These are phyloP conservation scores for Trametes villosa DNA, from an alignment of 768 basidiomycete genomes.

Conservation along the genomic window DNA sequence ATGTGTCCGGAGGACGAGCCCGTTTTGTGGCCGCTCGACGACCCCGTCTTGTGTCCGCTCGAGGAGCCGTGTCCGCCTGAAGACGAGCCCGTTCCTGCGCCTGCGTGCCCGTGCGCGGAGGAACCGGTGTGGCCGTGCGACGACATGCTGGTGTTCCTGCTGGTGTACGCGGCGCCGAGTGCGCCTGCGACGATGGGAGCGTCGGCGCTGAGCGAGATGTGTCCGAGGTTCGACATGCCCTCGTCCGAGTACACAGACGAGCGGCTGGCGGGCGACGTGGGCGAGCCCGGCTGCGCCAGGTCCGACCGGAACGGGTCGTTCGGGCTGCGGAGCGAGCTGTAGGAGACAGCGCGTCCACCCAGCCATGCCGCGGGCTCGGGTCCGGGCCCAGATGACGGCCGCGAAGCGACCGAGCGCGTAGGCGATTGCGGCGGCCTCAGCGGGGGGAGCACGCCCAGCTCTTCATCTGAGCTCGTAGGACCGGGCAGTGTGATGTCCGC, in stretches of 20 bases:
- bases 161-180: background rate
- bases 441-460: slow-evolving; percentile 3
- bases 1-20: slow-evolving; percentile 14
- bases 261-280: slow-evolving; percentile 4
- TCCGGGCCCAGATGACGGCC: slow-evolving; percentile 1
- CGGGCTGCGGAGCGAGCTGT: slow-evolving; percentile 6
- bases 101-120: slow-evolving; percentile 23
- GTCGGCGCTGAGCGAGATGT: background rate
- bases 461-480: background rate
- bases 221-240: background rate
- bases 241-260: slow-evolving; percentile 23
- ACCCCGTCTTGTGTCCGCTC: slow-evolving; percentile 16
- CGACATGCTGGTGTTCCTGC: slow-evolving; percentile 16
- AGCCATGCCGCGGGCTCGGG: slow-evolving; percentile 26
- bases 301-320: slow-evolving; percentile 11
- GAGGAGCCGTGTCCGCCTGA: slow-evolving; percentile 21
- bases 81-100: slow-evolving; percentile 16
- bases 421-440: slow-evolving; percentile 16
- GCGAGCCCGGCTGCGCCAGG: background rate
- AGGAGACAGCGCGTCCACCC: slow-evolving; percentile 19
- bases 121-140: slow-evolving; percentile 21
- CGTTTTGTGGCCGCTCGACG: no score
- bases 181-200: slow-evolving; percentile 1
- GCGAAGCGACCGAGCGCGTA: slow-evolving; percentile 7
- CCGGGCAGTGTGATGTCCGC: slow-evolving; percentile 5